Evolutionary conservation across 352 stramenopile species (phyloP).

Genomic region (Phytophthora ramorum): DNA sequence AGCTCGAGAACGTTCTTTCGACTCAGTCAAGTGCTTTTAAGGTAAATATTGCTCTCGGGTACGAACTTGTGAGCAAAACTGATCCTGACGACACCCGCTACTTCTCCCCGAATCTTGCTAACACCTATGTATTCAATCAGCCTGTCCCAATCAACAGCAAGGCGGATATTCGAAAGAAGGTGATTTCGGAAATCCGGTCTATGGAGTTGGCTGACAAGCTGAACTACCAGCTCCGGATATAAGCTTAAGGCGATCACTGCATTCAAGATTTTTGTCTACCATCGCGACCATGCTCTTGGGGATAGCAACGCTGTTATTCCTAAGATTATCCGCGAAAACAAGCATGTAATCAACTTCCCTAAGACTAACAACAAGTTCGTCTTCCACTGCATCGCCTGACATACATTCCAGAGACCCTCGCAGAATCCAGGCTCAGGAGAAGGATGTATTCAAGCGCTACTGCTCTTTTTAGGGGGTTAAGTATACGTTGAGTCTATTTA

Average conservation of each 20-base stretch:
- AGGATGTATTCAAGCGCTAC: too few relatives aligned
- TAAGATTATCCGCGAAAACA: conserved; percentile 25
- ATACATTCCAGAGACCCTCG: too few relatives aligned
- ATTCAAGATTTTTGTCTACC: conserved; percentile 23
- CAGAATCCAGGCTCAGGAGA: too few relatives aligned
- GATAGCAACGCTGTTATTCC: conserved; percentile 21
- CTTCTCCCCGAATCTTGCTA: too few relatives aligned
- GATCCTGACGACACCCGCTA: too few relatives aligned
- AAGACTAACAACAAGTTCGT: conserved; percentile 25
- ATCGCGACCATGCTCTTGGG: conserved; percentile 23
- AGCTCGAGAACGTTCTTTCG: conserved; percentile 17
- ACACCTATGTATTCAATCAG: too few relatives aligned
- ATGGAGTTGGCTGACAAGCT: conserved; percentile 18
- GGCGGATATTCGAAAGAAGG: conserved; percentile 18
- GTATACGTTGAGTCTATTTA: conserved; percentile 4
- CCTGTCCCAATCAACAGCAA: background rate
- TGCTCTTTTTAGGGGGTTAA: conserved; percentile 2
- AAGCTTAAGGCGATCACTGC: background rate
- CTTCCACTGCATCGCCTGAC: too few relatives aligned
- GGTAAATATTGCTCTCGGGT: too few relatives aligned
- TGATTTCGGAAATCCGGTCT: conserved; percentile 11
- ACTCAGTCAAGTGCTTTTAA: conserved; percentile 17
- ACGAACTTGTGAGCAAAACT: too few relatives aligned
- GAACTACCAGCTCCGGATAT: conserved; percentile 9
- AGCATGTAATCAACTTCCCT: conserved; percentile 34